phyloP scores from a whole-genome alignment of 1,284 basidiomycete species.

The Sanghuangporus weigelae region DNA sequence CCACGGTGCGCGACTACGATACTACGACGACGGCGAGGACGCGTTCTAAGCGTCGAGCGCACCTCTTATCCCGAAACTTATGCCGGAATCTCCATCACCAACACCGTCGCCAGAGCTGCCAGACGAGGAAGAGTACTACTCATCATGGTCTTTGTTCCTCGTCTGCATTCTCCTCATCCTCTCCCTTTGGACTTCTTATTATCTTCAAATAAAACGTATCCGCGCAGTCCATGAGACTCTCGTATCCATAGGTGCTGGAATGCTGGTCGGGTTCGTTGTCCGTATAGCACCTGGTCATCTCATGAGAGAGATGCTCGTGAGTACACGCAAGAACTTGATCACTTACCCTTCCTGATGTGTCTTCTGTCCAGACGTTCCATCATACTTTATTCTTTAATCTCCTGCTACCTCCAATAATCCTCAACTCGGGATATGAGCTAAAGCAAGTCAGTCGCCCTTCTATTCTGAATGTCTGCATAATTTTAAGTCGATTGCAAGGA shows the following conservation, averaged over 20 bases:
- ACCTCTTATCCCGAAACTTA: neutral
- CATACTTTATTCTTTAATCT: slow-evolving; percentile 99
- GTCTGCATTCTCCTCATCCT: slow-evolving; percentile 92
- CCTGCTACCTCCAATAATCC: slow-evolving; percentile 94
- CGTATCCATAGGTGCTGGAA: slow-evolving; percentile 93
- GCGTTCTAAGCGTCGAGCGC: neutral
- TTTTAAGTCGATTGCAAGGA: slow-evolving; percentile 49
- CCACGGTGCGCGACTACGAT: neutral
- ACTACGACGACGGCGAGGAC: neutral
- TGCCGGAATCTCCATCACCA: slow-evolving; percentile 3
- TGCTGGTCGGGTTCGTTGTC: slow-evolving; percentile 92
- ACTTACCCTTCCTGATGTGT: neutral
- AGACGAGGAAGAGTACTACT: slow-evolving; percentile 86
- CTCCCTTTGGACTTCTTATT: slow-evolving; percentile 96
- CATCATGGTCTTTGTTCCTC: slow-evolving; percentile 91
- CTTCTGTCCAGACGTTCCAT: slow-evolving; percentile 72
- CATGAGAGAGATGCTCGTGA: slow-evolving; percentile 95
- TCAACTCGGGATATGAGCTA: slow-evolving; percentile 97
- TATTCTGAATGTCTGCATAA: neutral
- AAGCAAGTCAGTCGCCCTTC: slow-evolving; percentile 66
- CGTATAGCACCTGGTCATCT: slow-evolving; percentile 88
- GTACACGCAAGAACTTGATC: slow-evolving; percentile 24
- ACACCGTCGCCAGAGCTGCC: slow-evolving; percentile 27
- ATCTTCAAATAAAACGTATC: slow-evolving; percentile 95
- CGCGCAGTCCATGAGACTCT: slow-evolving; percentile 96